Base-by-base conservation (phyloP, 805 yeast genomes). In the Candida nitratophila region DNA sequence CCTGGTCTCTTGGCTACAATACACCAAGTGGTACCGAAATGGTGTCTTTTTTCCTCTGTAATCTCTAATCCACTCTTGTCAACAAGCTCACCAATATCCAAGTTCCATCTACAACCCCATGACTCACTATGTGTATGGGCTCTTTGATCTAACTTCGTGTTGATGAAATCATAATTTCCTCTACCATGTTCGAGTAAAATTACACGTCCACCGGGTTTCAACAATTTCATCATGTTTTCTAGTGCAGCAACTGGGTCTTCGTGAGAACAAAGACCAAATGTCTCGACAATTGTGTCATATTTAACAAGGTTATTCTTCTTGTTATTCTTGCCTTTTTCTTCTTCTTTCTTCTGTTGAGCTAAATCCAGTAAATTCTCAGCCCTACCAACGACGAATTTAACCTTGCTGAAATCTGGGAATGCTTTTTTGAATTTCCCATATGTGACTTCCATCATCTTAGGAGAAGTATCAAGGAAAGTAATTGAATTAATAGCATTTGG, bases 31-130 rank as follows among this genome's bases (percentile, higher is more conserved):
- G 98, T 86, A 19, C 98, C 98, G 48, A 93, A 73, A 65, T 93
- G 97, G 19, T 80, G 80, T 50, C 96, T 71, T 49, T 77, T 79
- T 55, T 86, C 91, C 52, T 79, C 81, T 2, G 89, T 86, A 37
- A 93, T 76, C 51, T 85, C 90, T 44, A 93, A 69, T 0, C 95
- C 96, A 7, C 95, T 81, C 46, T 79, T 80, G 58, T 85, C 90
- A 24, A 93, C 73, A 35, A 93, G 71, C 53, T 84, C 95, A 21
- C 90, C 95, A 51, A 93, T 86, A 59, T 93, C 98, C 50, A 93
- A 68, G 59, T 93, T 93, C 97, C 98, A 93, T 57, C 98, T 72
- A 64, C 99, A 93, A 1, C 96, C 99, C 97, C 98, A 93, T 3
- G 83, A 79, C 47, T 83, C 77, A 66, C 90, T 77, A 64, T 96